Percentiles rank a stretch among this genome's conserved stretches.
These are phyloP conservation scores for Myxozyma vanderwaltii DNA, from an alignment of 805 yeast genomes.

Conservation along the genomic window DNA sequence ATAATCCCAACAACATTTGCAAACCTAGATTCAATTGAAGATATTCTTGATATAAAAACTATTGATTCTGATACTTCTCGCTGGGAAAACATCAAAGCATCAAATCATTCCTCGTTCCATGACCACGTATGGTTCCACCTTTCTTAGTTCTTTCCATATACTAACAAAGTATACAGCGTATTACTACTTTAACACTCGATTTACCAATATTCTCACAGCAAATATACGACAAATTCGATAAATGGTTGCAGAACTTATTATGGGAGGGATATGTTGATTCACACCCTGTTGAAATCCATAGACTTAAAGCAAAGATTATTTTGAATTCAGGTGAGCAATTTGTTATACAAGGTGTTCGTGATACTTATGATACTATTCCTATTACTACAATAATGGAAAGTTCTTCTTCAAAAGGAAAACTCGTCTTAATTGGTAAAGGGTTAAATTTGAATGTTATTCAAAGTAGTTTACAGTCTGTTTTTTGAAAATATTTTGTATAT, in stretches of 20 bases:
- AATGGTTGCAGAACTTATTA: conserved; percentile 66
- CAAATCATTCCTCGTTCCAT: conserved; percentile 30
- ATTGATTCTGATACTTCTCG: conserved; percentile 51
- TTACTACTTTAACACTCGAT: conserved; percentile 55
- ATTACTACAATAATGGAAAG: conserved; percentile 46
- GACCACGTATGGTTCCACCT: conserved; percentile 28
- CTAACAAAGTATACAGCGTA: conserved; percentile 39
- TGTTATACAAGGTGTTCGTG: conserved; percentile 89
- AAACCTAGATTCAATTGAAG: conserved; percentile 59
- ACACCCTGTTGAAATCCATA: conserved; percentile 52
- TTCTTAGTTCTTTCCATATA: conserved; percentile 28
- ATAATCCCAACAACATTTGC: conserved; percentile 71
- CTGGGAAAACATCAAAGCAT: conserved; percentile 21
- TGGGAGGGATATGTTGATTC: conserved; percentile 66
- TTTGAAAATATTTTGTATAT: too few species aligned
- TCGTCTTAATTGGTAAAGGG: conserved; percentile 77
- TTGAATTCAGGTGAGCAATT: conserved; percentile 47
- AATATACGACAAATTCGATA: conserved; percentile 52
- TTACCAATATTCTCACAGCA: conserved; percentile 47
- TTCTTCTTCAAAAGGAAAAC: conserved; percentile 50
- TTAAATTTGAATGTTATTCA: conserved; percentile 41
- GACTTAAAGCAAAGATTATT: conserved; percentile 76
- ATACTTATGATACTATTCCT: conserved; percentile 76
- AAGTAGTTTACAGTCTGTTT: not conserved
- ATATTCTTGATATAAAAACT: conserved; percentile 76